Percentiles rank a stretch among this genome's conserved stretches.
These are phyloP conservation scores for Oxyria digyna DNA, from an alignment of 148 eudicot species.

Conservation along the genomic window DNA sequence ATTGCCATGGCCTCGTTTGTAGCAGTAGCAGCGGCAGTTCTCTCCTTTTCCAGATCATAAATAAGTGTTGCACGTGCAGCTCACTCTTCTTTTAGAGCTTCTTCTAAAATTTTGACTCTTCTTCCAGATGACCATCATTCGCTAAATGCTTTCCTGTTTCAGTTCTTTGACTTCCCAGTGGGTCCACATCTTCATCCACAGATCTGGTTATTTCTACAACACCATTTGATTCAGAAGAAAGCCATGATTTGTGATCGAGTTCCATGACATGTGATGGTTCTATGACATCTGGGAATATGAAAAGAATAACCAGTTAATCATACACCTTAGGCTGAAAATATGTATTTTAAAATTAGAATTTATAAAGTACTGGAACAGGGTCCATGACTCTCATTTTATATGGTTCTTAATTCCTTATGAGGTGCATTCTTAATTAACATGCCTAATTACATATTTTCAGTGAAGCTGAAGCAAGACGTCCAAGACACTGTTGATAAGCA, in stretches of 20 bases:
- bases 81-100: slow-evolving; percentile 57
- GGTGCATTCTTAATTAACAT: no score
- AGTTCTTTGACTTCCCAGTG: slow-evolving; percentile 18
- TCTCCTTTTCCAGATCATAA: slow-evolving; percentile 84
- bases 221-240: slow-evolving; percentile 18
- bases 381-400: no score
- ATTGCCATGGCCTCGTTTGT: slow-evolving; percentile 99
- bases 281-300: slow-evolving; percentile 8
- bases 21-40: slow-evolving; percentile 84
- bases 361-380: no score
- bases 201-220: no score
- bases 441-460: no score
- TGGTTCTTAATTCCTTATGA: no score
- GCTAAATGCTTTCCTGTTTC: slow-evolving; percentile 11
- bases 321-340: not conserved
- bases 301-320: slow-evolving; percentile 21
- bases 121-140: slow-evolving; percentile 26
- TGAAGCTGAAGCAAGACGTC: no score
- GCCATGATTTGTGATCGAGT: slow-evolving; percentile 8
- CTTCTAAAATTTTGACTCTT: slow-evolving; percentile 39
- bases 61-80: slow-evolving; percentile 53
- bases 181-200: slow-evolving; percentile 11
- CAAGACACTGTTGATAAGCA: no score
- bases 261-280: slow-evolving; percentile 4
- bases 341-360: no score